Percentiles rank a stretch among this genome's conserved stretches.
These are phyloP conservation scores for Ramalina peruviana DNA, from an alignment of 495 filamentous ascomycete species.

Conservation along the genomic window DNA sequence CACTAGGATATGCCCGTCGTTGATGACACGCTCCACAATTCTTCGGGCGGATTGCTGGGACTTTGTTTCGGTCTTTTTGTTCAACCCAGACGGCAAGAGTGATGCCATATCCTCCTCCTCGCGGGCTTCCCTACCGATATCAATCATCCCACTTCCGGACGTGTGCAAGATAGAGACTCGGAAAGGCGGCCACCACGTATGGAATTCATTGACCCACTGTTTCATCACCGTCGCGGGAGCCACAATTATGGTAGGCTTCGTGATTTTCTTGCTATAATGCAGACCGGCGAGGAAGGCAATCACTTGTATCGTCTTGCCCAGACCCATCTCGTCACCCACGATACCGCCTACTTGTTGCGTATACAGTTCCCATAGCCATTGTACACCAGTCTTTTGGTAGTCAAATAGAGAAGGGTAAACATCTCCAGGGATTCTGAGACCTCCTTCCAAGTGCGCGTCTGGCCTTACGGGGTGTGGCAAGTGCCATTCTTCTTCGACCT, in stretches of 20 bases:
- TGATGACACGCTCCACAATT: constrained; percentile 70
- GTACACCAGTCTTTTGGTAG: constrained; percentile 89
- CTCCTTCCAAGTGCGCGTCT: constrained; percentile 58
- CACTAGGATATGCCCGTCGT: constrained; percentile 81
- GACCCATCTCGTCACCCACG: constrained; percentile 93
- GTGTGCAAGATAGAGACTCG: constrained; percentile 89
- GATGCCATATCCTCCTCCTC: constrained; percentile 52
- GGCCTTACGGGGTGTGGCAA: constrained; percentile 68
- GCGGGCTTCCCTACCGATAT: constrained; percentile 51
- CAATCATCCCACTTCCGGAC: constrained; percentile 91
- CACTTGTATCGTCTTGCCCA: constrained; percentile 90
- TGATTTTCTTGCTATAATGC: constrained; percentile 74
- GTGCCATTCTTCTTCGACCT: constrained; percentile 56
- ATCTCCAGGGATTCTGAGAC: constrained; percentile 74
- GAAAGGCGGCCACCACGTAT: constrained; percentile 92
- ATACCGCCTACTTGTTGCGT: constrained; percentile 83
- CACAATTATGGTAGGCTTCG: constrained; percentile 75
- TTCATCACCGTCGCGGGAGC: constrained; percentile 87
- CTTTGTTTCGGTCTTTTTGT: constrained; percentile 29
- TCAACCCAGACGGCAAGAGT: constrained; percentile 17
- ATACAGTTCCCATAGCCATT: constrained; percentile 94
- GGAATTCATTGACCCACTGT: constrained; percentile 97
- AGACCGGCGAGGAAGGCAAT: constrained; percentile 84
- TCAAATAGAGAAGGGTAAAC: constrained; percentile 82
- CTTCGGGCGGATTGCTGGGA: constrained; percentile 51